Percentiles rank a stretch among this genome's conserved stretches.
Evolutionary conservation across 352 stramenopile genomes (phyloP).

Genomic region (Phytopythium kandeliae): DNA sequence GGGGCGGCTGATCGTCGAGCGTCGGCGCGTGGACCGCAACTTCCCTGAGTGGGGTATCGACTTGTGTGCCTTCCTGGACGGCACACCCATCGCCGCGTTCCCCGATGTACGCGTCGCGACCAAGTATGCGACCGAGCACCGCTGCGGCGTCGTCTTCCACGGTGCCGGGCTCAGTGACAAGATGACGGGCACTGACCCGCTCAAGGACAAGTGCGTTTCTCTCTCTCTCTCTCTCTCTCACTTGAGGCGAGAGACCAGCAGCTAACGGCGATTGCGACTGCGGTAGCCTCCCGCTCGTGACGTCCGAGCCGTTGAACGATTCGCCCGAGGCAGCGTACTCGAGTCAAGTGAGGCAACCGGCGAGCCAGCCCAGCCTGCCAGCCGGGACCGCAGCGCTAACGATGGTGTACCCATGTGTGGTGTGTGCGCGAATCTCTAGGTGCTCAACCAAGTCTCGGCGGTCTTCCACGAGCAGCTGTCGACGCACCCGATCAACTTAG

Average conservation of each 20-base stretch:
- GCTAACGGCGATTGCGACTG: too few species aligned
- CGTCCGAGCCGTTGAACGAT: slow-evolving; percentile 51
- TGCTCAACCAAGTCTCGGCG: slow-evolving; percentile 73
- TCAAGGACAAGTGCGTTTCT: slow-evolving; percentile 78
- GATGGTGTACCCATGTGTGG: too few species aligned
- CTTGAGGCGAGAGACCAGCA: too few species aligned
- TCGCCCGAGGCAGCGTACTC: slow-evolving; percentile 71
- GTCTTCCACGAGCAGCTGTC: slow-evolving; percentile 59
- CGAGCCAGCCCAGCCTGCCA: too few species aligned
- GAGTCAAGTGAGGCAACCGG: slow-evolving; percentile 24
- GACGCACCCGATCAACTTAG: slow-evolving; percentile 72
- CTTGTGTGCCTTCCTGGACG: slow-evolving; percentile 71
- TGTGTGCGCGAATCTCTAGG: too few species aligned
- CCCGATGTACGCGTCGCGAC: slow-evolving; percentile 61
- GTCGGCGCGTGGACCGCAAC: slow-evolving; percentile 78
- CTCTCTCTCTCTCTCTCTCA: background rate
- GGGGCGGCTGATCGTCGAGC: slow-evolving; percentile 56
- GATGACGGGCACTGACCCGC: slow-evolving; percentile 81
- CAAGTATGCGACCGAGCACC: slow-evolving; percentile 87
- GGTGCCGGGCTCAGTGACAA: slow-evolving; percentile 73
- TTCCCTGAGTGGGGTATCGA: slow-evolving; percentile 81
- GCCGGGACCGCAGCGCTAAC: too few species aligned
- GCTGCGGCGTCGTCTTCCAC: slow-evolving; percentile 85
- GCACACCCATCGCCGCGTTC: slow-evolving; percentile 49
- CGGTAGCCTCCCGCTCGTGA: slow-evolving; percentile 54